Conservation (phyloP, 2,329 filamentous ascomycete species). For the Penicillium griseofulvum region DNA sequence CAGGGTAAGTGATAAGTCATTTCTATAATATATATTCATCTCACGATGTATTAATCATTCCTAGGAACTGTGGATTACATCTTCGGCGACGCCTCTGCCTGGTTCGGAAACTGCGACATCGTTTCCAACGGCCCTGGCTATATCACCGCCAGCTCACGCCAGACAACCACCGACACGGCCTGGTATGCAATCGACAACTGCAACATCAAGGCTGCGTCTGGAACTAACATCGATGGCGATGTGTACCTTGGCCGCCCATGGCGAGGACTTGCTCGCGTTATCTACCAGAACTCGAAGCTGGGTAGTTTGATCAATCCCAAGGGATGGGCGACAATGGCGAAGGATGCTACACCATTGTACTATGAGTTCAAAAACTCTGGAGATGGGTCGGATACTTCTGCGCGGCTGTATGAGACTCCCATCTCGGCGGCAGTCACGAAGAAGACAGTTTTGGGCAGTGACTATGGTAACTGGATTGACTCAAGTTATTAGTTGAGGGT, state of each 20-base stretch:
- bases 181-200: constrained; percentile 36
- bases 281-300: constrained; percentile 33
- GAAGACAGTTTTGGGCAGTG: constrained; percentile 25
- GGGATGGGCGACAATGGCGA: constrained; percentile 35
- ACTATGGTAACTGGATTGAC: constrained; percentile 21
- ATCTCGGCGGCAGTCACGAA: constrained; percentile 28
- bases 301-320: constrained; percentile 30
- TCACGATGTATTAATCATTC: neutral
- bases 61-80: constrained; percentile 37
- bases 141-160: constrained; percentile 34
- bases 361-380: constrained; percentile 32
- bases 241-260: constrained; percentile 38
- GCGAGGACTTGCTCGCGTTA: constrained; percentile 34
- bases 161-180: constrained; percentile 20
- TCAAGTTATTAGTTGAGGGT: constrained; percentile 3
- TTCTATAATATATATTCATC: neutral
- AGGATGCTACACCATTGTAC: constrained; percentile 30
- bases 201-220: constrained; percentile 22
- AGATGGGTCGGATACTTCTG: constrained; percentile 23
- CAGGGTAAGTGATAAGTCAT: constrained; percentile 22
- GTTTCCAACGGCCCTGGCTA: constrained; percentile 31
- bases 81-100: constrained; percentile 33
- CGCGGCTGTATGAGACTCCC: constrained; percentile 19
- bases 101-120: constrained; percentile 34
- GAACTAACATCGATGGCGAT: constrained; percentile 18